Base-by-base conservation (phyloP, 768 basidiomycete species). In the Suillus ampliporus region DNA sequence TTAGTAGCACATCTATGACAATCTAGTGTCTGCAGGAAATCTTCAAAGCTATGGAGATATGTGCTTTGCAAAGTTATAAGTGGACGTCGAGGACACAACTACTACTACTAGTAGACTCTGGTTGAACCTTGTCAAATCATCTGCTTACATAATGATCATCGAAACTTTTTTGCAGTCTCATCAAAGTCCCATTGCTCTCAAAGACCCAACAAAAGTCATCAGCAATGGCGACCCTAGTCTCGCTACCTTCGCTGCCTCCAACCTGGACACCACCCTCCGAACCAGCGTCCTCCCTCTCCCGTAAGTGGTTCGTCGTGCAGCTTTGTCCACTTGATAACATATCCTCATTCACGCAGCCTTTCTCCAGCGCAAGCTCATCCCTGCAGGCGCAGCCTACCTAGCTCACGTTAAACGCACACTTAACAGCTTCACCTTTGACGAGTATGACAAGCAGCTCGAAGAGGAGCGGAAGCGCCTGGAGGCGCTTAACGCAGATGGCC, bases 301-400 rank as follows among this genome's bases (percentile, higher is more conserved):
- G 74, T 75, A 59, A 63, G 75, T 70, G 40, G 43, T 41, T 34
- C 54, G 35, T 19, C 19, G 14, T 46, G 10, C 50, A 41, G 70
- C 64, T 23, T 37, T 11, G 5, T 26, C 4, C 19, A 61, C 28
- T 46, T 23, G 34, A n/a, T 8, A 6, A 34, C 61, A 26, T 61
- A 23, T 54, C 9, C 21, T 61, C 23, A 23, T 35, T n/a, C 35
- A 35, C 31, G 41, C 68, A 74, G 79, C 82, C 23, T 76, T 82
- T 40, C 78, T 79, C 43, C 75, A 79, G 51, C 78, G 84, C 41
- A 82, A 74, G 67, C 77, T 98, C 51, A 85, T 97, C 58, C 92
- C 95, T 28, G 92, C 90, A 35, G 97, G 97, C 34, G 86, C 90
- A 26, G 94, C 94, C 4, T 97, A 92, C 78, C 84, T 95, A 60